These are phyloP conservation scores for Penicillium sp. DNA, from an alignment of 2,329 filamentous ascomycete genomes.

Conservation along the genomic window DNA sequence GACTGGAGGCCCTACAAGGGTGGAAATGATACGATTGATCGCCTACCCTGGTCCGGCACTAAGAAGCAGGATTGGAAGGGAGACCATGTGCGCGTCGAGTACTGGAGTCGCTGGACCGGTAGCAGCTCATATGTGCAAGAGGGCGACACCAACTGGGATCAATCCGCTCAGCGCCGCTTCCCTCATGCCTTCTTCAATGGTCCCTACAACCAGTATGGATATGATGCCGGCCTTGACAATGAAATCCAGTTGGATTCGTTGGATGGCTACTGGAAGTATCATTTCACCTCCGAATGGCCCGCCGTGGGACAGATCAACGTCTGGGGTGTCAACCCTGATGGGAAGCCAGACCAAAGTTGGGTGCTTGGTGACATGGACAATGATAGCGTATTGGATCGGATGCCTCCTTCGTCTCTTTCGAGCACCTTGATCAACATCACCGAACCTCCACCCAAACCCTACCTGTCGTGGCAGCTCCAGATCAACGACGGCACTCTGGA, in stretches of 20 bases:
- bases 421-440: slow-evolving; percentile 62
- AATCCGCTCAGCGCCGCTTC: slow-evolving; percentile 52
- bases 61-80: slow-evolving; percentile 60
- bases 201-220: slow-evolving; percentile 65
- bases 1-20: slow-evolving; percentile 59
- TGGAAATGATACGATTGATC: slow-evolving; percentile 51
- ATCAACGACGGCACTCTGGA: slow-evolving; percentile 57
- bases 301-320: slow-evolving; percentile 63
- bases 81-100: slow-evolving; percentile 64
- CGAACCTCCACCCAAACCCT: slow-evolving; percentile 53
- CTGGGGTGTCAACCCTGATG: slow-evolving; percentile 67
- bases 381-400: slow-evolving; percentile 61
- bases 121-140: slow-evolving; percentile 64
- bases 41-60: slow-evolving; percentile 59
- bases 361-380: slow-evolving; percentile 63
- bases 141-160: slow-evolving; percentile 50
- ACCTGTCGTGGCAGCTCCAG: slow-evolving; percentile 57
- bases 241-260: slow-evolving; percentile 48
- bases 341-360: slow-evolving; percentile 60
- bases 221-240: slow-evolving; percentile 60
- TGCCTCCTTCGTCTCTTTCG: slow-evolving; percentile 60
- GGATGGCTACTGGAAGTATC: slow-evolving; percentile 57
- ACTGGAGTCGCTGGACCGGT: slow-evolving; percentile 61
- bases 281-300: slow-evolving; percentile 66
- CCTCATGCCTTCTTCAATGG: slow-evolving; percentile 66